Evolutionary conservation across 139 green algal genomes (phyloP).

Genomic region (Tetradesmus obliquus): DNA sequence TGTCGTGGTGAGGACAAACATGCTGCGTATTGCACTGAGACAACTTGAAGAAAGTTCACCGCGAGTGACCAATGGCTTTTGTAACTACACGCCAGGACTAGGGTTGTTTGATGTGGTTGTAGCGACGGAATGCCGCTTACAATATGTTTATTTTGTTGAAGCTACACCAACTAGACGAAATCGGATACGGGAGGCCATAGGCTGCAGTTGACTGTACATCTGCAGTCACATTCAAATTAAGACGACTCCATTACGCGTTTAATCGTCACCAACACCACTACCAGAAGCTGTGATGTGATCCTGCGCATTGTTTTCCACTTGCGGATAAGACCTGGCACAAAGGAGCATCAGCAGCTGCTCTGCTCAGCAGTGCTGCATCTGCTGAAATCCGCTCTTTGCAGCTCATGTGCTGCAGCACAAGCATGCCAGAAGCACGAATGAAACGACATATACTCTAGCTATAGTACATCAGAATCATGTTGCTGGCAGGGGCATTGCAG

Average conservation of each 20-base stretch:
- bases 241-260: not conserved
- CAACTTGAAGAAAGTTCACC: not conserved
- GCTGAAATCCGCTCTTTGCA: too few relatives aligned
- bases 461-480: not conserved
- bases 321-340: not conserved
- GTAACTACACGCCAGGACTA: not conserved
- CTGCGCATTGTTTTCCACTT: not conserved
- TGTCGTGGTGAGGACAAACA: not conserved
- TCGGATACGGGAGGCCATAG: not conserved
- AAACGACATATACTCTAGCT: not conserved
- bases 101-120: not conserved
- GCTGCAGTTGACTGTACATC: not conserved
- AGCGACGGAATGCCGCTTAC: not conserved
- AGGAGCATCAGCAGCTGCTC: not conserved
- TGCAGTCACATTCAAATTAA: not conserved
- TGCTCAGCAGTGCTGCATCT: not conserved
- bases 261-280: too few relatives aligned
- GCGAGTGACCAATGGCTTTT: not conserved
- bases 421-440: not conserved
- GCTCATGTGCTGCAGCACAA: not conserved
- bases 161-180: too few relatives aligned
- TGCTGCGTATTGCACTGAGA: not conserved
- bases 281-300: not conserved
- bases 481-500: not conserved
- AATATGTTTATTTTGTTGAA: not conserved